Base-by-base conservation (phyloP, 805 yeast species). In the Ogataea trehaloabstinens region DNA sequence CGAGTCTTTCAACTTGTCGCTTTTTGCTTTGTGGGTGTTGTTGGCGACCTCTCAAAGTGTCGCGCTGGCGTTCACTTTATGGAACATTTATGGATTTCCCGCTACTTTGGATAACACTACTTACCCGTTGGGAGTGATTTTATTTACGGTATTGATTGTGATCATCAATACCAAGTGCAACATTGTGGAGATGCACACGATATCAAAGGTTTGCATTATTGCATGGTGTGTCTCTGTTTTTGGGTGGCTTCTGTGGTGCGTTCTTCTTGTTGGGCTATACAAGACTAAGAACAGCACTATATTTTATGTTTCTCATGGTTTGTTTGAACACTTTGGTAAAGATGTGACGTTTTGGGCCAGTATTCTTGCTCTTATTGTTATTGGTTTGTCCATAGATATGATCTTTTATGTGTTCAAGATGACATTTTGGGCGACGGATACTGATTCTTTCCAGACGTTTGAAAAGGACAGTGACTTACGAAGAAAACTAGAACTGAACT, bases 261-360 rank as follows among this genome's bases (percentile, higher is more conserved):
- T 85, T 39, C 59, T 89, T 20, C 74, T 91, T 33, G 85, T 90
- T 55, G 73, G 71, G 3, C 63, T 90, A n/a, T 83, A 86, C 58
- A 67, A 61, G 53, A 61, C 55, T 49, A 75, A 64, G 55, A 75
- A 55, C 37, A 70, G 71, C 24, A 64, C 76, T 38, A 85, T 85
- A 11, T 89, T 77, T 61, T 85, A 76, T 58, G 96, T 85, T 2
- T 67, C 70, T 6, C 70, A 75, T 44, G 95, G 93, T 2, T 67
- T 93, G 34, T 69, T 72, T 41, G 61, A 79, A 34, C 78, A 78
- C 36, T 88, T 87, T 66, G 98, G 98, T 17, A 62, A 48, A 16
- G 97, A 93, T 56, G 58, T 69, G n/a, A 72, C 85, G 1, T 91
- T 89, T 78, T 93, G 98, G 98, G 86, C 87, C 1, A 61, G 87